Evolutionary conservation across 352 stramenopile species (phyloP).

Genomic region (Blastocystis sp.): DNA sequence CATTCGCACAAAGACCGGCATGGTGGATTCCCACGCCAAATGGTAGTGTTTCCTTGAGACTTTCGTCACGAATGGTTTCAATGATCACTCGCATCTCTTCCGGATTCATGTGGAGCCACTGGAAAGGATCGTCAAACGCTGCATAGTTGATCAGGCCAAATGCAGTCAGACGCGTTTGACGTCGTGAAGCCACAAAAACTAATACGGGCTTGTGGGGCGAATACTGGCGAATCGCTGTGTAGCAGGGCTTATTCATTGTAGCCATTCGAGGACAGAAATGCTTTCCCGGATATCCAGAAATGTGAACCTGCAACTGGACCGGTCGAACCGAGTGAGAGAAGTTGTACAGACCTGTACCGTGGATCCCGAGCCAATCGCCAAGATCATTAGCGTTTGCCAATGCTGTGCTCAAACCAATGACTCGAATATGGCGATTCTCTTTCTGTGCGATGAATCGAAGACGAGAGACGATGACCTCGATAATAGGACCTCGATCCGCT

Average conservation of each 20-base stretch:
- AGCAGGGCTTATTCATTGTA: slow-evolving; percentile 99
- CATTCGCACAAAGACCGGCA: slow-evolving; percentile 73
- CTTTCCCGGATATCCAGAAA: slow-evolving; percentile 76
- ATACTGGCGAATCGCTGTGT: slow-evolving; percentile 89
- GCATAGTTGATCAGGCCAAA: slow-evolving; percentile 91
- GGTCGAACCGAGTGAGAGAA: slow-evolving; percentile 79
- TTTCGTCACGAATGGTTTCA: slow-evolving; percentile 80
- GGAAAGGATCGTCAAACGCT: slow-evolving; percentile 77
- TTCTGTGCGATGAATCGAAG: slow-evolving; percentile 74
- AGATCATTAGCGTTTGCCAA: slow-evolving; percentile 90
- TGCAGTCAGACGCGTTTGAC: slow-evolving; percentile 91
- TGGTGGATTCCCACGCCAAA: slow-evolving; percentile 97
- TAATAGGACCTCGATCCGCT: slow-evolving; percentile 85
- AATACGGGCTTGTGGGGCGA: slow-evolving; percentile 83
- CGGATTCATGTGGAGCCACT: slow-evolving; percentile 84
- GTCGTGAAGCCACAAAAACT: slow-evolving; percentile 95
- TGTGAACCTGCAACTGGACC: slow-evolving; percentile 88
- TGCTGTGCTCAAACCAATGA: slow-evolving; percentile 89
- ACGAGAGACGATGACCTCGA: slow-evolving; percentile 85
- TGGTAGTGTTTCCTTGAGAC: slow-evolving; percentile 84
- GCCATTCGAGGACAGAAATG: slow-evolving; percentile 94
- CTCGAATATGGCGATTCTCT: slow-evolving; percentile 69
- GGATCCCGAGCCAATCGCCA: slow-evolving; percentile 89
- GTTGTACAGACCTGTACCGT: slow-evolving; percentile 70
- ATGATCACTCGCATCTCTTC: slow-evolving; percentile 78